phyloP scores from a whole-genome alignment of 768 basidiomycete genomes.

The Rubroboletus satanas region DNA sequence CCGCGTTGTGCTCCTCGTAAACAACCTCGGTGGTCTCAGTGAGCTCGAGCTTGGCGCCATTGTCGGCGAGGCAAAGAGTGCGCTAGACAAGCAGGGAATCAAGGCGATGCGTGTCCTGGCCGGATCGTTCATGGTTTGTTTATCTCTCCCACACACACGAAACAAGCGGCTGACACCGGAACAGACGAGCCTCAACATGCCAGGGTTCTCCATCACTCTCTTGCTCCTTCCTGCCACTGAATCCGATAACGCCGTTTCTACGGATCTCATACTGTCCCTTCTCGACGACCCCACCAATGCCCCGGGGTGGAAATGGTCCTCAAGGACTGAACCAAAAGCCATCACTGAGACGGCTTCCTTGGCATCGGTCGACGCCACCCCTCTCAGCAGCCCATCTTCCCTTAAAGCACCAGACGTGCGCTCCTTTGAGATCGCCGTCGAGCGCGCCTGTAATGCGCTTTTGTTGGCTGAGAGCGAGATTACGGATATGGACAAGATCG shows the following conservation, averaged over 20 bases:
- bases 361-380: constrained; percentile 8
- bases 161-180: not conserved
- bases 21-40: constrained; percentile 84
- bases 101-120: constrained; percentile 59
- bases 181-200: constrained; percentile 89
- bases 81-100: constrained; percentile 55
- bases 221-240: constrained; percentile 60
- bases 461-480: constrained; percentile 84
- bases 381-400: constrained; percentile 1
- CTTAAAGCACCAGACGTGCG: constrained; percentile 42
- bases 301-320: constrained; percentile 86
- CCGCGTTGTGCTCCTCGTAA: constrained; percentile 73
- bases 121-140: constrained; percentile 82
- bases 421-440: constrained; percentile 53
- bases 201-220: constrained; percentile 83
- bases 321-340: constrained; percentile 39
- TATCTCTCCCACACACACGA: not conserved
- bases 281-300: constrained; percentile 65
- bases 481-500: constrained; percentile 85
- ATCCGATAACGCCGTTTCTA: constrained; percentile 37
- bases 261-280: constrained; percentile 53
- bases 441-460: constrained; percentile 60
- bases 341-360: constrained; percentile 12
- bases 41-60: constrained; percentile 77
- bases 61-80: constrained; percentile 54